Percentiles rank a stretch among this genome's conserved stretches.
These are phyloP conservation scores for Rhodotorula sp. DNA, from an alignment of 1,284 basidiomycete genomes.

Conservation along the genomic window DNA sequence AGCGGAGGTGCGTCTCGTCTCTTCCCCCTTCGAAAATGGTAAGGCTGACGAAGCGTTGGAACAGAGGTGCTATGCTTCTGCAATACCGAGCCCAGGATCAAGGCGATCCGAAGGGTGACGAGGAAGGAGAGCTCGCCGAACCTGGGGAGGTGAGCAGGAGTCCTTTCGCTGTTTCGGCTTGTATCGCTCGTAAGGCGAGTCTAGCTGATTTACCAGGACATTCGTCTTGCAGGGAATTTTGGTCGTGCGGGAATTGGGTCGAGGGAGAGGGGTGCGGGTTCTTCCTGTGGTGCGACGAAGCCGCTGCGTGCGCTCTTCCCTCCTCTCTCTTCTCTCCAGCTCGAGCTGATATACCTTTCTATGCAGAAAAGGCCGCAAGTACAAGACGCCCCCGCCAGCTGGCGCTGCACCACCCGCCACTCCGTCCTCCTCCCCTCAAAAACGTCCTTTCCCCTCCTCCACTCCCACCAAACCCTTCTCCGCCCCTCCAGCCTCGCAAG, in stretches of 20 bases:
- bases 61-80: constrained; percentile 28
- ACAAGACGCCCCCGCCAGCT: constrained; percentile 12
- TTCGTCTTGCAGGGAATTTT: constrained; percentile 18
- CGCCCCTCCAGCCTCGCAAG: neutral
- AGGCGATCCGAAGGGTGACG: constrained; percentile 18
- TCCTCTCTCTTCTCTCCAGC: neutral
- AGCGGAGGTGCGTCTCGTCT: constrained; percentile 1
- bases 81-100: constrained; percentile 24
- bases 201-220: neutral
- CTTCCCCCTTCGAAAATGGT: neutral
- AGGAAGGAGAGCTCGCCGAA: constrained; percentile 25
- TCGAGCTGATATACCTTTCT: too few species aligned
- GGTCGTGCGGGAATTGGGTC: constrained; percentile 20
- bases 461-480: neutral
- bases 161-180: too few species aligned
- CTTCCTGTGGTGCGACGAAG: constrained; percentile 26
- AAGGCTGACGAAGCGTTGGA: neutral
- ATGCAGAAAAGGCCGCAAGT: constrained; percentile 12
- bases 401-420: neutral
- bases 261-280: constrained; percentile 17
- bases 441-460: constrained; percentile 3
- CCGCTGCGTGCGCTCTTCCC: neutral
- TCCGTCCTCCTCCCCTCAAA: constrained; percentile 9
- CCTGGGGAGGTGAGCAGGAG: constrained; percentile 9
- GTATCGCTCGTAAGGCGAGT: too few species aligned